Conservation (phyloP, 140 eudicot genomes). For the Artemisia princeps region DNA sequence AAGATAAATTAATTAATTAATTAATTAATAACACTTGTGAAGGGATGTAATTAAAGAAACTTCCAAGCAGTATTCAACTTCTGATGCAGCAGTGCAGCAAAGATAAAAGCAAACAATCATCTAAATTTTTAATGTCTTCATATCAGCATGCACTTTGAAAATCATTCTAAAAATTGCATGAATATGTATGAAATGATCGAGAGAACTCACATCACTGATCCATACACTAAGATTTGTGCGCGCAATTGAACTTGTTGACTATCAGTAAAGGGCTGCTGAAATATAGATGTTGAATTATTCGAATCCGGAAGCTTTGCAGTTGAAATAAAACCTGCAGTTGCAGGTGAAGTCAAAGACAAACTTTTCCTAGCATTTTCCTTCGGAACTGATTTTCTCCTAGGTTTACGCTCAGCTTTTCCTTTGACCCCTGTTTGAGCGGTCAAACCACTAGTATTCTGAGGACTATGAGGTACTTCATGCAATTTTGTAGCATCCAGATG, state of each 20-base stretch:
- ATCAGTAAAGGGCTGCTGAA: conserved; percentile 76
- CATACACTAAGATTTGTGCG: conserved; percentile 92
- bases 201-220: conserved; percentile 73
- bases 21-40: too few species aligned
- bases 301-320: conserved; percentile 49
- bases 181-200: conserved; percentile 13
- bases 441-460: conserved; percentile 27
- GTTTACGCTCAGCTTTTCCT: conserved; percentile 51
- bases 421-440: conserved; percentile 33
- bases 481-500: conserved; percentile 16
- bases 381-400: conserved; percentile 53
- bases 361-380: conserved; percentile 50
- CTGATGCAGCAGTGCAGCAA: too few species aligned
- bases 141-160: too few species aligned
- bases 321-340: conserved; percentile 30
- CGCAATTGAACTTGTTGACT: conserved; percentile 83
- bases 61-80: too few species aligned
- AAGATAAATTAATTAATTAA: too few species aligned
- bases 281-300: conserved; percentile 40
- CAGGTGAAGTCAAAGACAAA: conserved; percentile 26
- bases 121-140: too few species aligned
- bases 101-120: too few species aligned
- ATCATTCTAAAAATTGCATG: not conserved
- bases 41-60: too few species aligned
- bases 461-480: conserved; percentile 37